Conservation (phyloP, 805 yeast species). For the Pichia eremophila region DNA sequence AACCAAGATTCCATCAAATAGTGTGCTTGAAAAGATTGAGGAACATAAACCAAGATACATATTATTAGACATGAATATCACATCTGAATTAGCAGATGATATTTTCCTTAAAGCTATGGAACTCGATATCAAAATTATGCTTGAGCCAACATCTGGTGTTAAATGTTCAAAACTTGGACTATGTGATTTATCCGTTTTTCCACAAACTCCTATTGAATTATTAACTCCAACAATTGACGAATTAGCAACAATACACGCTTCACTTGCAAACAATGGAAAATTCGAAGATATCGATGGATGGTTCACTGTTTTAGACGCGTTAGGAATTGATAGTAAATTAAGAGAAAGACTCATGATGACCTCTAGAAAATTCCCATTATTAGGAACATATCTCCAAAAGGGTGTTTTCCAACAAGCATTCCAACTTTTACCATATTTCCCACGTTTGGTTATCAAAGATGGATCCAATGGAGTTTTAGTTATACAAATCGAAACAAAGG, state of each 20-base stretch:
- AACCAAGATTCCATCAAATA: slow-evolving; percentile 37
- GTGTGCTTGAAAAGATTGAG: slow-evolving; percentile 33
- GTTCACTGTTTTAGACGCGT: slow-evolving; percentile 64
- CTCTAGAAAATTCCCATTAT: slow-evolving; percentile 18
- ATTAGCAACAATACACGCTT: slow-evolving; percentile 41
- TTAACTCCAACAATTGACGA: slow-evolving; percentile 67
- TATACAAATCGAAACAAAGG: slow-evolving; percentile 22
- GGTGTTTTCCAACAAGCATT: slow-evolving; percentile 61
- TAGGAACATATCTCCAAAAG: slow-evolving; percentile 21
- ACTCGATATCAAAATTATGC: slow-evolving; percentile 29
- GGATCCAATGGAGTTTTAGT: slow-evolving; percentile 56
- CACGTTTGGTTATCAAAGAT: slow-evolving; percentile 55
- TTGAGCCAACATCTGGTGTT: slow-evolving; percentile 72
- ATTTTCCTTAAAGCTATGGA: slow-evolving; percentile 24
- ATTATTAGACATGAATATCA: slow-evolving; percentile 62
- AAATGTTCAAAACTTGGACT: slow-evolving; percentile 46
- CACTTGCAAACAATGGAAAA: slow-evolving; percentile 32
- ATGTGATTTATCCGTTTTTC: slow-evolving; percentile 34
- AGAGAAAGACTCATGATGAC: slow-evolving; percentile 35
- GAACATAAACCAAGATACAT: slow-evolving; percentile 38
- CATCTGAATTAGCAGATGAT: slow-evolving; percentile 30
- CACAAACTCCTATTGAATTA: slow-evolving; percentile 36
- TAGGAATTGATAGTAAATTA: slow-evolving; percentile 39
- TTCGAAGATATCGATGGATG: slow-evolving; percentile 52
- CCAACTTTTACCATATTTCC: slow-evolving; percentile 66